Base-by-base conservation (phyloP, 805 yeast genomes). In the Yarrowia deformans region DNA sequence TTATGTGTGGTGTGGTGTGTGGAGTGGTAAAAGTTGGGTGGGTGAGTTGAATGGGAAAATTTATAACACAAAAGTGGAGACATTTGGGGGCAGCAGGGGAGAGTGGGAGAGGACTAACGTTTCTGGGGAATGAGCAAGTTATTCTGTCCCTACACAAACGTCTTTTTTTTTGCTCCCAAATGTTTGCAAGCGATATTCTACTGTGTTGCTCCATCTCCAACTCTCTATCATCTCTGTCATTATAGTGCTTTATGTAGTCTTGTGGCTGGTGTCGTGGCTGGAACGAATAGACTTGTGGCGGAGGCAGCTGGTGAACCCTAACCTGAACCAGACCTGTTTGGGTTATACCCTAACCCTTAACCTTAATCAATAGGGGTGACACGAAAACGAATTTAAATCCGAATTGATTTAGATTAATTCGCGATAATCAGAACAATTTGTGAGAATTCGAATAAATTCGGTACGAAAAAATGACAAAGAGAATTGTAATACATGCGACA, bases 191-290 rank as follows among this genome's bases (percentile, higher is more conserved):
- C 10, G 23, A 43, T 9, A 3, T 45, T 19, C 49, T 12, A n/a
- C 49, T 5, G 12, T 19, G 16, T 7, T 45, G 49, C 29, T 19
- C 29, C 8, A n/a, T 45, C 32, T 12, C 29, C 35, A 23, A 23
- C 52, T 48, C 39, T 14, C 52, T 23, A 3, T 37, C 34, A 7
- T 50, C 8, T n/a, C 23, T 0, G 18, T 9, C 13, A 34, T 49
- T 5, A 18, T 37, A 10, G n/a, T 7, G 29, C 43, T 14, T 18
- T 55, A 55, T 55, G 61, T 39, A 55, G 19, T 16, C 61, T 37
- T 55, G 61, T 39, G 61, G 61, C 61, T 55, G 61, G 61, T 55
- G 61, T 13, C n/a, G 56, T 52, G 56, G 60, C 43, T 54, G 43
- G 40, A 39, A 40, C 29, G 13, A n/a, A 32, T 40, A 40, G 18